Conservation (phyloP, 768 basidiomycete genomes). For the Mycena capillaripes region DNA sequence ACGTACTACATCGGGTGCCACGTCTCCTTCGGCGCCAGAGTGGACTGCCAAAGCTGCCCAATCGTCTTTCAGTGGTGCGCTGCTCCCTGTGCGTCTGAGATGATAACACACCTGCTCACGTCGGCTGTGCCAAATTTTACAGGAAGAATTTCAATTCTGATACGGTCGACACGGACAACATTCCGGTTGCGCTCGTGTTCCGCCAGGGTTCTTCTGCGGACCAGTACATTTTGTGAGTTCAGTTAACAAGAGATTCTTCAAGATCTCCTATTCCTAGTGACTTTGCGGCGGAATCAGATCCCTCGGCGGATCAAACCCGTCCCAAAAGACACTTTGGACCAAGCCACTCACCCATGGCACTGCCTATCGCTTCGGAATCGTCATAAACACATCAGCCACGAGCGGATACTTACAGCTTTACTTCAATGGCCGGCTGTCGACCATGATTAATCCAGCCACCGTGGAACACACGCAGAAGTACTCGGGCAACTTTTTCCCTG, state of each 20-base stretch:
- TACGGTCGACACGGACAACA: background rate
- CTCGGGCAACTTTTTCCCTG: background rate
- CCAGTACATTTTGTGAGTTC: background rate
- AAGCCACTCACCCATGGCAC: background rate
- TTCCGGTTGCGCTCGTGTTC: background rate
- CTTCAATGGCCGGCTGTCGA: background rate
- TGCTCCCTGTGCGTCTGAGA: too few relatives aligned
- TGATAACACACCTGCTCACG: too few relatives aligned
- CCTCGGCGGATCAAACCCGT: background rate
- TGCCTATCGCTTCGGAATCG: background rate
- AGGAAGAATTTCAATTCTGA: slow-evolving; percentile 1
- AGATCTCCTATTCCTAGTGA: background rate
- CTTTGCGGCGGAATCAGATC: background rate
- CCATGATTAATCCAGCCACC: background rate
- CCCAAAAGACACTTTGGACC: background rate
- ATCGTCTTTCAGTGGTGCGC: background rate
- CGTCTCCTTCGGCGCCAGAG: background rate
- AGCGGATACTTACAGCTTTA: background rate
- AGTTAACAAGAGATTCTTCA: background rate
- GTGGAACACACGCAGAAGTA: background rate
- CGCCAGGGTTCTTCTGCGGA: background rate
- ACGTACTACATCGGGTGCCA: slow-evolving; percentile 6
- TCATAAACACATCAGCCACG: background rate
- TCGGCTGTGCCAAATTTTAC: too few relatives aligned
- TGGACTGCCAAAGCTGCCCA: background rate